Evolutionary conservation across 805 yeast genomes (phyloP).

Genomic region (Blastobotrys chiropterorum): DNA sequence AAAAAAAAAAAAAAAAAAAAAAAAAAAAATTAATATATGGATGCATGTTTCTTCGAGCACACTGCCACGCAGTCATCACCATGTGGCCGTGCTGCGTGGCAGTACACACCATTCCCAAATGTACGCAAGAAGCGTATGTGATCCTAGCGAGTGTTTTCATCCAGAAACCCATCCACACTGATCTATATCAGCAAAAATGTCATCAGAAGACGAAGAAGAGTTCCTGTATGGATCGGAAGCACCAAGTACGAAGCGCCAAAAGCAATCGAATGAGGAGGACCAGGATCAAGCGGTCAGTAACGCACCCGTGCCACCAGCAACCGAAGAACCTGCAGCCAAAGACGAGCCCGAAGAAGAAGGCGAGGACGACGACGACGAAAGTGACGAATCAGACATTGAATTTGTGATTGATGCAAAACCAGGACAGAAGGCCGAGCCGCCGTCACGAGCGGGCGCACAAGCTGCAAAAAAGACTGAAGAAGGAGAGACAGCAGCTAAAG

Average conservation of each 20-base stretch:
- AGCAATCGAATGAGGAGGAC: conserved; percentile 14
- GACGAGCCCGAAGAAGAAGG: conserved; percentile 30
- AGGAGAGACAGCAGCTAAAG: conserved; percentile 19
- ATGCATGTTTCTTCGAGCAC: no score
- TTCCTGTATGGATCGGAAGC: conserved; percentile 57
- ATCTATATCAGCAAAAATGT: background rate
- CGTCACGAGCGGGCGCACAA: conserved; percentile 6
- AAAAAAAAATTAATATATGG: no score
- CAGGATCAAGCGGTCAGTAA: conserved; percentile 16
- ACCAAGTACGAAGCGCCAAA: conserved; percentile 30
- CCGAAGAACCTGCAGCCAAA: background rate
- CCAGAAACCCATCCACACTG: no score
- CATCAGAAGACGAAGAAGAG: conserved; percentile 58
- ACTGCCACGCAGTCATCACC: no score
- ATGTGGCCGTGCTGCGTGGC: no score
- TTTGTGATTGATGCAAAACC: conserved; percentile 58
- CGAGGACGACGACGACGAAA: conserved; percentile 45
- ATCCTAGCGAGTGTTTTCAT: no score
- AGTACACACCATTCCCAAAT: no score
- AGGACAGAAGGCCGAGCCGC: conserved; percentile 17
- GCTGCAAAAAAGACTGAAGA: conserved; percentile 18
- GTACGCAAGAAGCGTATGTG: no score
- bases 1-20: no score
- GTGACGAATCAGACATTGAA: conserved; percentile 57
- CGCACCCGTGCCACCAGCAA: background rate